Evolutionary conservation across 148 eudicot genomes (phyloP).

Genomic region (Fallopia convolvulus): DNA sequence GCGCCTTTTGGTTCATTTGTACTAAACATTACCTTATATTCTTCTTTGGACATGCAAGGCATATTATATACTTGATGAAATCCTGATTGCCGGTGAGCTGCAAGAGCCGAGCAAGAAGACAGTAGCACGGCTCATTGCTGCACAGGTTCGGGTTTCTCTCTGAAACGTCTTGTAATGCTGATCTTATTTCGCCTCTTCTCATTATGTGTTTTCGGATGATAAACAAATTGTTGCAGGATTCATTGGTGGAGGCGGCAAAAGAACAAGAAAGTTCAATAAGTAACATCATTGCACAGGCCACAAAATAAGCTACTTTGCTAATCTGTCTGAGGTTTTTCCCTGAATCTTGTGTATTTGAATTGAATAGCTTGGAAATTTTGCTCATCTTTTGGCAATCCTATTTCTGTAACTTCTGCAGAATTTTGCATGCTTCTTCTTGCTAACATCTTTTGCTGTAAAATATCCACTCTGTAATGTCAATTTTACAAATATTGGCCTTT

Average conservation of each 20-base stretch:
- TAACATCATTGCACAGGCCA: constrained; percentile 87
- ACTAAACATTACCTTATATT: not conserved
- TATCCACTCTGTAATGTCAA: not conserved
- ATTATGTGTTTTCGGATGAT: not conserved
- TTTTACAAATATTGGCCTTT: not conserved
- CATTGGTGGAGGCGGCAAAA: constrained; percentile 86
- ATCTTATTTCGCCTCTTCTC: not conserved
- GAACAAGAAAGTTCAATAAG: constrained; percentile 84
- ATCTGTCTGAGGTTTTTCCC: not conserved
- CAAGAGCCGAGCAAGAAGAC: constrained; percentile 97
- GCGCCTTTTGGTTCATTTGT: not conserved
- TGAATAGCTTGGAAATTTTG: not conserved
- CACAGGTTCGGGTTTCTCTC: constrained; percentile 48
- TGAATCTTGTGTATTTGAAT: not conserved
- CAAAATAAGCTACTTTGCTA: constrained; percentile 36
- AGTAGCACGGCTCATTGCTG: constrained; percentile 78
- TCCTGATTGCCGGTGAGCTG: constrained; percentile 91
- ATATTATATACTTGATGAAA: constrained; percentile 83
- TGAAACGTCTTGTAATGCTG: not conserved
- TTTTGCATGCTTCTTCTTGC: not conserved
- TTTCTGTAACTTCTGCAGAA: not conserved
- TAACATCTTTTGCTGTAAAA: not conserved
- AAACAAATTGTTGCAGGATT: constrained; percentile 43
- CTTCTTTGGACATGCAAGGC: constrained; percentile 42
- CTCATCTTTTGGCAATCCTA: not conserved